Percentiles rank a stretch among this genome's conserved stretches.
These are phyloP conservation scores for Lunasporangiospora selenospora DNA, from an alignment of 192 early-diverging fungal species.

Conservation along the genomic window DNA sequence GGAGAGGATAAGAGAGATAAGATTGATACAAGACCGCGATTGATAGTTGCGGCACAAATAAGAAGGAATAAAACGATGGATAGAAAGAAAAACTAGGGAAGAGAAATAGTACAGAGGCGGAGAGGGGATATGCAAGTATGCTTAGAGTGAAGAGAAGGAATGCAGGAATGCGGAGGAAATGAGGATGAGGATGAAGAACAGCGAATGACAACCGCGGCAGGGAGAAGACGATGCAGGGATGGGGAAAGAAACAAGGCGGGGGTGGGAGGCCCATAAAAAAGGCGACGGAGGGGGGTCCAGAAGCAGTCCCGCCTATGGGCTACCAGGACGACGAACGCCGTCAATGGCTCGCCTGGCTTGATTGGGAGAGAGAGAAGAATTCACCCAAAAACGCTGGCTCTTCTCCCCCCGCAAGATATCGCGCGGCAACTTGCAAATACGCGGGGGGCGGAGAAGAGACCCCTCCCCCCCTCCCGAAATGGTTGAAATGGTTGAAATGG, in stretches of 20 bases:
- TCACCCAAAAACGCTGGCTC: too few species aligned
- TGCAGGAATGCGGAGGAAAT: conserved; percentile 4
- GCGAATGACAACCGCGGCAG: too few species aligned
- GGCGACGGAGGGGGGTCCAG: neutral
- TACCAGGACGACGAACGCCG: too few species aligned
- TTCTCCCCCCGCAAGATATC: too few species aligned
- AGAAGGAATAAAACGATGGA: conserved; percentile 1
- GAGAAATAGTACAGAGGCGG: conserved; percentile 2
- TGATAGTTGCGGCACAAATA: conserved; percentile 5
- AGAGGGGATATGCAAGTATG: neutral
- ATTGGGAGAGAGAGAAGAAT: too few species aligned
- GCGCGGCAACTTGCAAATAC: too few species aligned
- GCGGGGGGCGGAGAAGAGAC: too few species aligned
- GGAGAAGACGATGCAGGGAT: neutral
- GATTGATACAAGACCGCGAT: conserved; percentile 1
- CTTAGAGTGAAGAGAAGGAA: too few species aligned
- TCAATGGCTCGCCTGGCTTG: too few species aligned
- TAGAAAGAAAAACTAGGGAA: neutral
- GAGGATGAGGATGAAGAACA: conserved; percentile 1
- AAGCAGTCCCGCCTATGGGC: too few species aligned
- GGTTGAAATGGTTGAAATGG: too few species aligned
- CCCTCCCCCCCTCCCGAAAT: too few species aligned
- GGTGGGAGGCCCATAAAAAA: neutral
- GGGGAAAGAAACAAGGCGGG: neutral
- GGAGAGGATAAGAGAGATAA: neutral